Percentiles rank a stretch among this genome's conserved stretches.
Evolutionary conservation across 2,329 filamentous ascomycete genomes (phyloP).

Genomic region (Nothophaeocryptopus gaeumannii): DNA sequence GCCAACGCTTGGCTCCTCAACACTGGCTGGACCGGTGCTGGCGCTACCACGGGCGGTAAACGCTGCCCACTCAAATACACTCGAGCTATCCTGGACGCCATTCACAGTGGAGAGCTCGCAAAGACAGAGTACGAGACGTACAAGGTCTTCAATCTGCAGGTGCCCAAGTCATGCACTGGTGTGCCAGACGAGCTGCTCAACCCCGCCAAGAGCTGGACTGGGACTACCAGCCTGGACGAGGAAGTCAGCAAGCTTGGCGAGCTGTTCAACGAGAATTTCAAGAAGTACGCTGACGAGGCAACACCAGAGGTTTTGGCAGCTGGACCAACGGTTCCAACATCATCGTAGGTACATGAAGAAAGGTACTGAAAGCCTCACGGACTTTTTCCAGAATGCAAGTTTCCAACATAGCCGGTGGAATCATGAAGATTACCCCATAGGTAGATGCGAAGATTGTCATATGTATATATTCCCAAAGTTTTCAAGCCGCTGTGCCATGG

Average conservation of each 20-base stretch:
- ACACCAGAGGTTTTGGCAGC: constrained; percentile 45
- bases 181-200: constrained; percentile 92
- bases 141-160: constrained; percentile 91
- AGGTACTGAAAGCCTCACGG: no score
- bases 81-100: constrained; percentile 94
- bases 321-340: constrained; percentile 34
- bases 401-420: no score
- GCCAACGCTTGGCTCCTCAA: constrained; percentile 98
- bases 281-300: constrained; percentile 86
- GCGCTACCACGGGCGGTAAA: constrained; percentile 83
- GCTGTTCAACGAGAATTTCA: constrained; percentile 95
- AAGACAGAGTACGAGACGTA: constrained; percentile 93
- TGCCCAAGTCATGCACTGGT: constrained; percentile 86
- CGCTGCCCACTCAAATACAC: constrained; percentile 98
- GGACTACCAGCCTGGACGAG: constrained; percentile 73
- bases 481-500: no score
- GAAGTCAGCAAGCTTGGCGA: constrained; percentile 84
- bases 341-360: background rate
- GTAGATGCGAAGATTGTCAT: no score
- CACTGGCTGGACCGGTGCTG: constrained; percentile 95
- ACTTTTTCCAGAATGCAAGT: no score
- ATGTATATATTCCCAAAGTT: no score
- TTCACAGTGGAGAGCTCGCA: constrained; percentile 94
- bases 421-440: no score
- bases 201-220: constrained; percentile 89